Base-by-base conservation (phyloP, 2,329 filamentous ascomycete species). In the Trichoderma arundinaceum region DNA sequence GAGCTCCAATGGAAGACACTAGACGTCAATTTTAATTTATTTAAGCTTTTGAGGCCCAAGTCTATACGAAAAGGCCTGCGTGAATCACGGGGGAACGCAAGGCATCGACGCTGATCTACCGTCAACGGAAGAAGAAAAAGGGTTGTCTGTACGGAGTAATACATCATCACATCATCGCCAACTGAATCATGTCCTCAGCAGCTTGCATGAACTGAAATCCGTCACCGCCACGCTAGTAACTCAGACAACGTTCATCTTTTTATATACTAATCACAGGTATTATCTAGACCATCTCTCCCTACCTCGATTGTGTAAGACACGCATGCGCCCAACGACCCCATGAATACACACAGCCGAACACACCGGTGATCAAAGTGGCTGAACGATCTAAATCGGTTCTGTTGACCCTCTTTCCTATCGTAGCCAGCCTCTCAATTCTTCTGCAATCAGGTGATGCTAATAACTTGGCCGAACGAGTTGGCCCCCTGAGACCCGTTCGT, bases 171-270 rank as follows among this genome's bases (percentile, higher is more conserved):
- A 19, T 17, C 41, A 44, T 58, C 12, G 39, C 39, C 54, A 46
- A 58, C 43, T 59, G 43, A 48, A 59, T 38, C 56, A 58, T 46
- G 10, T 54, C 28, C 32, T 15, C 4, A n/a, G 13, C 28, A 35
- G 28, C 19, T 38, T 7, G n/a, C 41, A 35, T 19, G 28, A 46
- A 58, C 54, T 58, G 54, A 58, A 33, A 19, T 58, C 41, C 41
- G 7, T 58, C 54, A 59, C 56, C 56, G 56, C 44, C n/a, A 22
- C 41, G 32, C 56, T 48, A 59, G 28, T 38, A 53, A 17, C 15
- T 28, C 13, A 19, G 7, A 12, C 22, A 8, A 12, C 22, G 3
- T 19, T 9, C 17, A 15, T 46, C 10, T 33, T 19, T 46, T 33
- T 13, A 28, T 28, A 28, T 28, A 28, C 22, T 28, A 28, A 28